Percentiles rank a stretch among this genome's conserved stretches.
Evolutionary conservation across 768 basidiomycete species (phyloP).

Genomic region (Phlebiopsis flavidoalba): DNA sequence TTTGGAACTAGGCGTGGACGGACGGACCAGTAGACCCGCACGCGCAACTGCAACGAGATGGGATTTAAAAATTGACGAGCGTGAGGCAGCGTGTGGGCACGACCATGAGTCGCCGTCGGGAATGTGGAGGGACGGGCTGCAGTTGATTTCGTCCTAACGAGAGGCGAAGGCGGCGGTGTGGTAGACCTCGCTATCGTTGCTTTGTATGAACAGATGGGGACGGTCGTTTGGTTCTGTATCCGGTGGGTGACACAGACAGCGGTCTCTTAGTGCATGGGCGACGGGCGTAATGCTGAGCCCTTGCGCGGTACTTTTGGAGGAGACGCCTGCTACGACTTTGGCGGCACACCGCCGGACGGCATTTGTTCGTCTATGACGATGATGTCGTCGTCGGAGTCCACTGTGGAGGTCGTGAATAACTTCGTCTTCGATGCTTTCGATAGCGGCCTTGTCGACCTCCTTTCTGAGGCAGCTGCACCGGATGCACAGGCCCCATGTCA

Average conservation of each 20-base stretch:
- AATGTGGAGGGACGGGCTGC: neutral
- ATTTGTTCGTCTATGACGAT: slow-evolving; percentile 27
- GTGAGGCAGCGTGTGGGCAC: slow-evolving; percentile 53
- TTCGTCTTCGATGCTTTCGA: slow-evolving; percentile 55
- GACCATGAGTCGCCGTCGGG: slow-evolving; percentile 25
- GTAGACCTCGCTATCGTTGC: neutral
- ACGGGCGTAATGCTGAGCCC: neutral
- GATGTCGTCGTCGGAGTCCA: slow-evolving; percentile 34
- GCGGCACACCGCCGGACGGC: slow-evolving; percentile 1
- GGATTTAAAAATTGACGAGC: slow-evolving; percentile 53
- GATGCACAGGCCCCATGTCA: slow-evolving; percentile 71
- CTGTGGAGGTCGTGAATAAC: slow-evolving; percentile 61
- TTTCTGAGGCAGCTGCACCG: slow-evolving; percentile 45
- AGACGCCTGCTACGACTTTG: slow-evolving; percentile 2
- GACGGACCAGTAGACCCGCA: slow-evolving; percentile 46
- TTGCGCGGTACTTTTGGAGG: neutral
- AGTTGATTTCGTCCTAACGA: neutral
- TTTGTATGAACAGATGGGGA: neutral
- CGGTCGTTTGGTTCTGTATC: neutral
- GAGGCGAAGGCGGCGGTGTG: slow-evolving; percentile 11
- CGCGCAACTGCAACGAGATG: slow-evolving; percentile 49
- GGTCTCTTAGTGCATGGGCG: neutral
- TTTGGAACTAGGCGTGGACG: slow-evolving; percentile 14
- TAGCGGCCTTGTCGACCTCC: slow-evolving; percentile 67
- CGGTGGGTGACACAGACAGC: neutral